phyloP scores from a whole-genome alignment of 2,329 filamentous ascomycete genomes.

The Aspergillus calidoustus region DNA sequence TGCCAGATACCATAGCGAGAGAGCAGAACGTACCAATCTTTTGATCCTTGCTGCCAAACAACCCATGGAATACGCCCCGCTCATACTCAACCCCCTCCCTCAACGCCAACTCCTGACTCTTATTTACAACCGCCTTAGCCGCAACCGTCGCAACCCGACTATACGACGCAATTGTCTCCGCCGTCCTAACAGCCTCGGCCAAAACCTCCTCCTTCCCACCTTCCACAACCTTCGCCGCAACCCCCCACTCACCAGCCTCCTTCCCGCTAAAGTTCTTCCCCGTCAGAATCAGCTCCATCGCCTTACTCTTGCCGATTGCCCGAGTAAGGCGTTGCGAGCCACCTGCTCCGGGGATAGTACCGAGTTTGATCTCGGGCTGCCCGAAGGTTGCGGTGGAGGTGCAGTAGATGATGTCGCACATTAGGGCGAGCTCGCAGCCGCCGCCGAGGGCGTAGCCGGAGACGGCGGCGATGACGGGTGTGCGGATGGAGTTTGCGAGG shows the following conservation, averaged over 20 bases:
- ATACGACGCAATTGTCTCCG: constrained; percentile 86
- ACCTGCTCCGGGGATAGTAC: constrained; percentile 88
- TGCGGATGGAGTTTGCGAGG: constrained; percentile 82
- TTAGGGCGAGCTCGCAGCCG: constrained; percentile 95
- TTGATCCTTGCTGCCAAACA: constrained; percentile 95
- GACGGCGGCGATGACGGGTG: constrained; percentile 91
- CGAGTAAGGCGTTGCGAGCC: constrained; percentile 86
- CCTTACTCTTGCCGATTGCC: constrained; percentile 79
- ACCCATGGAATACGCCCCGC: constrained; percentile 84
- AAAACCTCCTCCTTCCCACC: constrained; percentile 78
- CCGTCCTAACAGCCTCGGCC: constrained; percentile 78
- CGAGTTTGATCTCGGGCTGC: constrained; percentile 95
- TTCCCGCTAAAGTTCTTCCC: constrained; percentile 81
- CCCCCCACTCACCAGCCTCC: constrained; percentile 87
- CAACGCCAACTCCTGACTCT: constrained; percentile 89
- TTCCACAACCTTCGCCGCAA: constrained; percentile 81
- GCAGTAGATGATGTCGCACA: constrained; percentile 95
- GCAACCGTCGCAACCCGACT: constrained; percentile 86
- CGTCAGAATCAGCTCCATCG: constrained; percentile 91
- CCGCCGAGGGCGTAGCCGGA: constrained; percentile 94
- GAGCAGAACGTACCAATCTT: constrained; percentile 73
- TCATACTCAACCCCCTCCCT: constrained; percentile 94
- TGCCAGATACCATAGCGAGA: neutral
- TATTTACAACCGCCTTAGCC: constrained; percentile 98
- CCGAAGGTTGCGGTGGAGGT: constrained; percentile 86